Evolutionary conservation across 116 monocot species (phyloP).

Genomic region (Iris pallida): DNA sequence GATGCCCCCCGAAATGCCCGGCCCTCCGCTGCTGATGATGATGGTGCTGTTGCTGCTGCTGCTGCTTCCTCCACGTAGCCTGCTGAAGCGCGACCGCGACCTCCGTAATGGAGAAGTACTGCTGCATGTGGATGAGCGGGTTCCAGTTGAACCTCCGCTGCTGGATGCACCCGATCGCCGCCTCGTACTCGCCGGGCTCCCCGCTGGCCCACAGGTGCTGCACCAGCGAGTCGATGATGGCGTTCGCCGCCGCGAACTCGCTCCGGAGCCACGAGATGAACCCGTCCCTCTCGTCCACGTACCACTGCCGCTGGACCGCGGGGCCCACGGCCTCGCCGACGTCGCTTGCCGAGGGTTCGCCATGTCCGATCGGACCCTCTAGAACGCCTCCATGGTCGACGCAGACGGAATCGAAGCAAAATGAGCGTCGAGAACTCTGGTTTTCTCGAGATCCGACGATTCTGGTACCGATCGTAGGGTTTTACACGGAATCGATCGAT

Average conservation of each 20-base stretch:
- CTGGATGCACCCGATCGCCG: conserved; percentile 39
- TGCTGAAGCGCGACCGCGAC: conserved; percentile 56
- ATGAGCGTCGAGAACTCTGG: no score
- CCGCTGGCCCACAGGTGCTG: conserved; percentile 46
- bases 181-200: conserved; percentile 61
- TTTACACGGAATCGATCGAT: no score
- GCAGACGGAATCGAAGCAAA: no score
- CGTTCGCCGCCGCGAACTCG: conserved; percentile 90
- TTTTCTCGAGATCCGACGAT: no score
- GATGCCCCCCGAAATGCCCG: no score
- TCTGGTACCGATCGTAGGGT: no score
- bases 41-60: no score
- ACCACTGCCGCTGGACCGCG: conserved; percentile 28
- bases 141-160: conserved; percentile 63
- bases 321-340: no score
- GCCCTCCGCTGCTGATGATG: no score
- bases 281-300: conserved; percentile 63
- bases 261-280: conserved; percentile 68
- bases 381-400: no score
- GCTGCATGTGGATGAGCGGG: conserved; percentile 77
- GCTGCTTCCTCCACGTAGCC: conserved; percentile 45
- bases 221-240: conserved; percentile 66
- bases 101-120: conserved; percentile 69
- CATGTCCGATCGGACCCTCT: no score
- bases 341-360: no score